Base-by-base conservation (phyloP, 257 asterid species). In the Solanum pimpinellifolium region DNA sequence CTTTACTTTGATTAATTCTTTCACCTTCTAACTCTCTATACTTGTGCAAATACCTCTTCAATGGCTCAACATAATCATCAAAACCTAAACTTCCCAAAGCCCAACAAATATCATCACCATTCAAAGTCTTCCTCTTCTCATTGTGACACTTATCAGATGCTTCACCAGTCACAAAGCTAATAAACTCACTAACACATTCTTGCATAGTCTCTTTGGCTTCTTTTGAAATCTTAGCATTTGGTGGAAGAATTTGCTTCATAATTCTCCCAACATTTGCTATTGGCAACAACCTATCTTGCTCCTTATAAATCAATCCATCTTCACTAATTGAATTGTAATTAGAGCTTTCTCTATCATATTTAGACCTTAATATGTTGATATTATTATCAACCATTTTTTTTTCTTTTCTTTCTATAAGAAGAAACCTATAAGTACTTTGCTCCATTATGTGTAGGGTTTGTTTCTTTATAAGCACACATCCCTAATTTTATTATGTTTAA, bases 171-270 rank as follows among this genome's bases (percentile, higher is more conserved):
- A 94, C 98, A 37, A 94, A 94, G 39, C 95, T 90, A 27, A 94
- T 91, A 90, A 94, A 94, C 82, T 94, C 98, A 1, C 94, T 92
- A 25, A 90, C 98, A 15, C 96, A 94, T 86, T 94, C 96, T 73
- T 94, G 98, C 96, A 94, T 93, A 10, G 96, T 94, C 49, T 94
- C 98, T 76, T 94, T 94, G 33, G 96, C 94, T 86, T 94, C 98
- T 81, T 93, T 94, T 9, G 98, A 93, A 93, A 94, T 89, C 90
- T 94, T 94, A 1, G 96, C 96, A 29, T 93, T 93, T 33, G 88
- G 86, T 13, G 98, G 98, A 18, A 74, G 81, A 74, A 74, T 74
- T 74, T 74, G 49, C 81, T 74, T 74, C 81, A 74, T 74, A 74
- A 74, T 74, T 74, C 81, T 37, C 29, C 81, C 81, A 37, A 74